phyloP scores from a whole-genome alignment of 768 basidiomycete species.

The Vishniacozyma victoriae region DNA sequence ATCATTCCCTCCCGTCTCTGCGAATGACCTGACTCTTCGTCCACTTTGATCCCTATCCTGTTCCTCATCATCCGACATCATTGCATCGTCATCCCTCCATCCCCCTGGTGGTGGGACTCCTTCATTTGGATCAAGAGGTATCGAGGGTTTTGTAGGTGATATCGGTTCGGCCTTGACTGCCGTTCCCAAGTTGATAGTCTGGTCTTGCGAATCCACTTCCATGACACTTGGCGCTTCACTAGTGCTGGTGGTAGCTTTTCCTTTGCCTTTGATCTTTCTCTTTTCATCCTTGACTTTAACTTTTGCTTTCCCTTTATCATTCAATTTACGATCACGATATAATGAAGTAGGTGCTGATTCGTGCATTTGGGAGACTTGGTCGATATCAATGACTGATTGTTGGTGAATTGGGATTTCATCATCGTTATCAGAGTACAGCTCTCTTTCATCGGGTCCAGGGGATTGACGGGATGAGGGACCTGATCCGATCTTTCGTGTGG shows the following conservation, averaged over 20 bases:
- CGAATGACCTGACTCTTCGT: constrained; percentile 19
- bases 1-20: background rate
- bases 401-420: constrained; percentile 11
- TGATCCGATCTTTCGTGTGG: background rate
- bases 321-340: constrained; percentile 11
- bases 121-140: constrained; percentile 1
- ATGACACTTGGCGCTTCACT: constrained; percentile 1
- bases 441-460: constrained; percentile 16
- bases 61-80: constrained; percentile 33
- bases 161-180: constrained; percentile 30
- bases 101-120: background rate
- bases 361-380: constrained; percentile 32
- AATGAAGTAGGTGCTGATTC: constrained; percentile 44
- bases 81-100: constrained; percentile 33
- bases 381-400: constrained; percentile 37
- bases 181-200: background rate
- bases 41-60: constrained; percentile 39
- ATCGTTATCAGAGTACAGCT: constrained; percentile 41
- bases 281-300: constrained; percentile 10
- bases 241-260: background rate
- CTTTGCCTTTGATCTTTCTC: constrained; percentile 12
- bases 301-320: constrained; percentile 1
- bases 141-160: constrained; percentile 25
- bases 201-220: constrained; percentile 11
- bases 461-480: background rate